Evolutionary conservation across 1,139 yeast genomes (phyloP), one percentile per base, ranked within the genome.

Genomic region (Zhuliangozyma parablackwelliae): DNA sequence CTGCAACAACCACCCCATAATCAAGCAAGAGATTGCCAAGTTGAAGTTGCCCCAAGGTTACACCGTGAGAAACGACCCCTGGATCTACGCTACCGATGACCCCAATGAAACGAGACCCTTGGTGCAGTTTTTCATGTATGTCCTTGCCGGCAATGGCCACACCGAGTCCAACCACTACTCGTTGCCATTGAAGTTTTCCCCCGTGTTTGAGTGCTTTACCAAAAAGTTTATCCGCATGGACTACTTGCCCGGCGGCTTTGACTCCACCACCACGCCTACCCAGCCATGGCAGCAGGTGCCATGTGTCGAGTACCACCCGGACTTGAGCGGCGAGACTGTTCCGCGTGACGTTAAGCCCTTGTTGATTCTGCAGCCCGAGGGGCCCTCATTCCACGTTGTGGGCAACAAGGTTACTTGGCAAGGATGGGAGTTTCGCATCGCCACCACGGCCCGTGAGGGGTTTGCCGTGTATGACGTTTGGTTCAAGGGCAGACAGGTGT

Each of bases 31-130:
- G 57, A 65, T 80, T 50, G 83, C 65, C 50, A 83, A 78, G 61
- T 75, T 75, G 70, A 75, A 69, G 53, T 73, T 75, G 53, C 88
- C 81, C 53, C 57, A 63, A 33, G 70, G 74, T 21, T 69, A 72
- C 52, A 55, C 74, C 34, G 79, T 86, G 36, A 77, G 82, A 54
- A 75, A 72, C 54, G 88, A 87, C 56, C 90, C 94, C 36, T 87
- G 96, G 95, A 86, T 86, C 72, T 86, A 86, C 57, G 96, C 95
- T 49, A 82, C 88, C 30, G 90, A 83, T 56, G 76, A 75, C 49
- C 61, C 72, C 34, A 70, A 74, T 42, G 84, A 78, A 54, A 66
- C 48, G 34, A 72, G 87, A 58, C 78, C 82, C 25, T 69, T 81
- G 63, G 65, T 82, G 49, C 92, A 84, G 65, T 78, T 82, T 59